Base-by-base conservation (phyloP, 768 basidiomycete genomes). In the Collybia mongolica region DNA sequence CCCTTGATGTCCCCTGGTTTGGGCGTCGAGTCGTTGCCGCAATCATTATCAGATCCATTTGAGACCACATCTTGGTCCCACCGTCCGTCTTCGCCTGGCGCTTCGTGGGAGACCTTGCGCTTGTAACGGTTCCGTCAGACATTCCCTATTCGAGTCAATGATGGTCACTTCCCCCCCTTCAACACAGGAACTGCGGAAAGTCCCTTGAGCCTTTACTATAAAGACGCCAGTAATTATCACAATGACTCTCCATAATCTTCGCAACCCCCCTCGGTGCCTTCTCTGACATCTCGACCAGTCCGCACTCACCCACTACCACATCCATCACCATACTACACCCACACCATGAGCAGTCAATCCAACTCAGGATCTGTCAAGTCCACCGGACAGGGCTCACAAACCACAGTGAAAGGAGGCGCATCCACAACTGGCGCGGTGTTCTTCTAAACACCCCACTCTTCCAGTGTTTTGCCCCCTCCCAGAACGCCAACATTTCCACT, bases 381-480 rank as follows among this genome's bases (percentile, higher is more conserved):
- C 20, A 60, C 58, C 52, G 60, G 58, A n/a, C 64, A 65, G 52
- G 66, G 70, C 38, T 69, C 72, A 36, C 63, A 69, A 46, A 70
- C 70, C 19, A 71, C 73, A 11, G 75, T 84, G 48, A 74, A 74
- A 49, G 74, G 74, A 14, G 72, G 72, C 39, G 82, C 82, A 39
- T 71, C 75, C 36, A 64, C 72, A 15, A 75, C 70, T 23, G 82
- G 76, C 39, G 72, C 83, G 42, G 76, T 81, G 29, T 83, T 86
- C 70, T 86, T 86, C 71, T 86, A 64, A 72, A 68, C 57, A 45
- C 48, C 20, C 38, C n/a, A 24, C 29, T 50, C 58, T 37, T n/a
- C 45, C 49, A 17, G 46, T n/a, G 48, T 48, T 51, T 54, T 48
- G 45, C 46, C 56, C 43, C 47, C 38, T 35, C 46, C 53, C 53